A percentile compares a stretch with the other conserved stretches of the same genome.
Evolutionary conservation across 805 yeast species (phyloP).

Genomic region (Pichia paraexigua): DNA sequence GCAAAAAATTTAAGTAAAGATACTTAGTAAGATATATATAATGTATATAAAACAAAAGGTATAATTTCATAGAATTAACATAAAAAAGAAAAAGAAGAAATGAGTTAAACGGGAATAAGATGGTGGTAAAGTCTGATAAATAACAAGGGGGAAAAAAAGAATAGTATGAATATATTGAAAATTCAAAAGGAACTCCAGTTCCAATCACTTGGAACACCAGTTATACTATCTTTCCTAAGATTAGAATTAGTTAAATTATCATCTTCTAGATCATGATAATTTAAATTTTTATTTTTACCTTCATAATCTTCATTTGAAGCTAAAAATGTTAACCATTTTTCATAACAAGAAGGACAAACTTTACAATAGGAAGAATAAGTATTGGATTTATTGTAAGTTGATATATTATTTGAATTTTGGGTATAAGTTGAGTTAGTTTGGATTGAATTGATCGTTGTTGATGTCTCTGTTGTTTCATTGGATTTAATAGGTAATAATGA

Average conservation of each 20-base stretch:
- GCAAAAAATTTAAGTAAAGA: neutral
- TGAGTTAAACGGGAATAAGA: neutral
- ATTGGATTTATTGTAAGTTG: neutral
- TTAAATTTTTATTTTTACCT: constrained; percentile 9
- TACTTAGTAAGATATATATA: neutral
- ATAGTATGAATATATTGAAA: neutral
- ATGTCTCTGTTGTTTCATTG: constrained; percentile 9
- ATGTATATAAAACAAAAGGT: neutral
- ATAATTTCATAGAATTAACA: too few relatives aligned
- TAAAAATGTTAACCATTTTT: constrained; percentile 21
- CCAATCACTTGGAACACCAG: constrained; percentile 37
- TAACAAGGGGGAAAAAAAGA: neutral
- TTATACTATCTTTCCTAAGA: constrained; percentile 8
- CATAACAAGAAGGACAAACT: constrained; percentile 23
- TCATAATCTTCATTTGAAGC: constrained; percentile 21
- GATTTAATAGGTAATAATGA: constrained; percentile 2
- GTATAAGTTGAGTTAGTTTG: neutral
- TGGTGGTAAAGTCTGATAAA: neutral
- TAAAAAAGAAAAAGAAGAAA: neutral
- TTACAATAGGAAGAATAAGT: constrained; percentile 13
- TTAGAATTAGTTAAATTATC: constrained; percentile 14
- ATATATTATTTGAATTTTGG: neutral
- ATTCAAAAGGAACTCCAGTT: constrained; percentile 43
- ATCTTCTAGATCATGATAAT: constrained; percentile 1
- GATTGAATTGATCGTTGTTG: neutral